Base-by-base conservation (phyloP, 2,329 filamentous ascomycete species). In the Akanthomyces lecanii region DNA sequence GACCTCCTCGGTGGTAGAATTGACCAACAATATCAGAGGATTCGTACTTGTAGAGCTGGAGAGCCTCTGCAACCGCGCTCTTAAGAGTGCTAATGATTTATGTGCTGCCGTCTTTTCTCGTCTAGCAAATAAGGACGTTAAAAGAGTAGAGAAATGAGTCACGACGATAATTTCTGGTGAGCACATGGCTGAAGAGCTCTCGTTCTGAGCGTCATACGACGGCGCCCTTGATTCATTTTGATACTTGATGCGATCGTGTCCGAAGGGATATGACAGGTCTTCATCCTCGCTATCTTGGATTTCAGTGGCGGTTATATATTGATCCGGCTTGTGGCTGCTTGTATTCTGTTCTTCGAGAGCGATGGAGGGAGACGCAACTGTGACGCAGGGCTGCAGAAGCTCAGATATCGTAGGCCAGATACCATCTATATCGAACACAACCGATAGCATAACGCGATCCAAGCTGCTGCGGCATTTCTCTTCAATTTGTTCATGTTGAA, bases 351-450 rank as follows among this genome's bases (percentile, higher is more conserved):
- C 28, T 25, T 54, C 21, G 21, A 25, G 10, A 30, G 16, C 3
- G 28, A 36, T 3, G 28, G 44, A 25, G n/a, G 55, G 7, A n/a
- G 44, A 38, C n/a, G 28, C 16, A 40, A 23, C 16, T 25, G n/a
- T 2, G 18, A 4, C 21, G 33, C 18, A 2, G 6, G 57, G 36
- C 21, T 42, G 45, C 18, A 79, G 77, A 42, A 85, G 66, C 67
- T 88, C 85, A 2, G 70, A 72, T 40, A 88, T 67, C 1, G 83
- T 83, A 69, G 87, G 83, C 77, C 77, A 81, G 21, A 88, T 67
- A 0, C 85, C 85, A 52, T 85, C 79, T 12, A 85, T 67, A 64
- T 86, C 84, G 66, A 88, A 88, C 1, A 87, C 79, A 28, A 82
- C 77, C 28, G 82, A 82, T 33, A 88, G 76, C 38, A 80, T 77